phyloP scores from a whole-genome alignment of 169 alveolate species.

The Theileria annulata region DNA sequence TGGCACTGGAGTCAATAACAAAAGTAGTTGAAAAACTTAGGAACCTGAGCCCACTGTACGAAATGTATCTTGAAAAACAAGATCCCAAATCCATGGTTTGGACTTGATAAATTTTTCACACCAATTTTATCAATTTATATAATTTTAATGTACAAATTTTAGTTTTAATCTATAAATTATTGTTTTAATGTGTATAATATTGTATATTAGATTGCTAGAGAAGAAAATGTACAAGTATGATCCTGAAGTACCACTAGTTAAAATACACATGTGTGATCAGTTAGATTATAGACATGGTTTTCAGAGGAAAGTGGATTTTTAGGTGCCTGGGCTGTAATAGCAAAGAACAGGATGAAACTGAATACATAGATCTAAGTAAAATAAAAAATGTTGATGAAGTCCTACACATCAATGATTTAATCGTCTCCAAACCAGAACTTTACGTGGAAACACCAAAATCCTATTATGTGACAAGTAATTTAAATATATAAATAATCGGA shows the following conservation, averaged over 20 bases:
- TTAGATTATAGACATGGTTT: slow-evolving; percentile 2
- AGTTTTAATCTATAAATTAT: too few species aligned
- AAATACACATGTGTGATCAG: slow-evolving; percentile 3
- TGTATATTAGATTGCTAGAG: neutral
- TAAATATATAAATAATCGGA: neutral
- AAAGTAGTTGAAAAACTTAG: slow-evolving; percentile 83
- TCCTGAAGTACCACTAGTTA: slow-evolving; percentile 19
- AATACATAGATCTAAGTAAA: slow-evolving; percentile 15
- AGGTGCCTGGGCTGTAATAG: slow-evolving; percentile 23
- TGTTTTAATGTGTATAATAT: neutral
- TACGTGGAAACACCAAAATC: slow-evolving; percentile 17
- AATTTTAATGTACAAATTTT: neutral
- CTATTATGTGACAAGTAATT: slow-evolving; percentile 4
- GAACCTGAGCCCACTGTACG: slow-evolving; percentile 90
- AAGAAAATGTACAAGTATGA: slow-evolving; percentile 3
- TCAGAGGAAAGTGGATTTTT: slow-evolving; percentile 7
- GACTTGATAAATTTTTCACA: slow-evolving; percentile 35
- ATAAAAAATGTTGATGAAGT: neutral
- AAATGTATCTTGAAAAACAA: slow-evolving; percentile 79
- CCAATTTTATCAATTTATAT: neutral
- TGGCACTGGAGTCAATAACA: slow-evolving; percentile 77
- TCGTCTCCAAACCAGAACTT: slow-evolving; percentile 22
- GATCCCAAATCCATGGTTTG: slow-evolving; percentile 43
- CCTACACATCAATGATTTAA: slow-evolving; percentile 25
- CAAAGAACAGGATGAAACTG: slow-evolving; percentile 21